Base-by-base conservation (phyloP, 2,329 filamentous ascomycete species). In the Fusarium longipes region DNA sequence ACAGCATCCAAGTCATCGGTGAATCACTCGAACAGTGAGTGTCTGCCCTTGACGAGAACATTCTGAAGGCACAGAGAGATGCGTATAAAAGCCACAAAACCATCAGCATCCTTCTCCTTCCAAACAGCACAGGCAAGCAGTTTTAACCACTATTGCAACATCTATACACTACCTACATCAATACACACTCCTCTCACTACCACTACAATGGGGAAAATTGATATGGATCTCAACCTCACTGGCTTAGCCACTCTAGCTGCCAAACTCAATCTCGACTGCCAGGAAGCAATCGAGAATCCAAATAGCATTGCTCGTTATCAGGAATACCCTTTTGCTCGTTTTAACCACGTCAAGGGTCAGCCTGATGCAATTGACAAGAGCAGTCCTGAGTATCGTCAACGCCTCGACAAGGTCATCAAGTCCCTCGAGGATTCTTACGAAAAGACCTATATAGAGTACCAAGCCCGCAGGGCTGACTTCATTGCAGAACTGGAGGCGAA, bases 301-400 rank as follows among this genome's bases (percentile, higher is more conserved):
- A 20, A 29, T 5, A 22, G 25, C 5, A 24, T 64, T 22, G 39
- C 48, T 8, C 56, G 47, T 17, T 67, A 67, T 29, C 38, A 50
- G 11, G 6, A 30, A 15, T 43, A 50, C 27, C 64, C 64, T 3
- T 68, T 38, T 24, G 29, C 48, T 48, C 43, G 39, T 32, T 61
- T 60, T 40, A n/a, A 40, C 22, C 3, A n/a, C 7, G 25, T 30
- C 12, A 38, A 44, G 25, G 22, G 14, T 30, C 29, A 33, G 11
- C 36, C 49, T 17, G 39, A 33, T 30, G 12, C 24, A 0, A 9
- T 44, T 17, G 30, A 70, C 25, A 70, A 70, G 40, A 38, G 32
- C 20, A 65, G 58, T 25, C 22, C 39, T 22, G 43, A 70, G n/a
- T 67, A 67, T 32, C 51, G 33, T 15, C 32, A 42, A 15, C 63